Conservation (phyloP, 2,329 filamentous ascomycete species). For the Stagonosporopsis rhizophila region DNA sequence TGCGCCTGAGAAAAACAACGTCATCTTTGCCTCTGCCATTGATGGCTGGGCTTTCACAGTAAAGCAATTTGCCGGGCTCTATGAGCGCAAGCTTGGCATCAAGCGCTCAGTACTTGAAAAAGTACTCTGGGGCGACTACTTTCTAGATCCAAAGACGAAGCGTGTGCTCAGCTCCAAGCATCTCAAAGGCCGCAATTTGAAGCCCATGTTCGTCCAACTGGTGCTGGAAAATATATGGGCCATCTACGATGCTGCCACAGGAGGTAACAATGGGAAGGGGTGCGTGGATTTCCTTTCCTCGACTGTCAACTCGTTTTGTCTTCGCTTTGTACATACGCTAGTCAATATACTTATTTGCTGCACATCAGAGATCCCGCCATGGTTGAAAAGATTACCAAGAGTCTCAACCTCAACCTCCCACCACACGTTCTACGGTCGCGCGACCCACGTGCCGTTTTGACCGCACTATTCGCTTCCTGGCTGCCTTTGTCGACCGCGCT, state of each 20-base stretch:
- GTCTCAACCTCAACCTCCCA: conserved; percentile 81
- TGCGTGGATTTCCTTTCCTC: conserved; percentile 58
- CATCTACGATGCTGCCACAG: conserved; percentile 88
- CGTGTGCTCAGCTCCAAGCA: conserved; percentile 90
- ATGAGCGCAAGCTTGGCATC: conserved; percentile 96
- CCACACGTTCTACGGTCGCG: conserved; percentile 83
- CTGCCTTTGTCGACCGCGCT: conserved; percentile 90
- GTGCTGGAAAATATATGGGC: conserved; percentile 97
- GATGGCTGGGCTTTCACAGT: conserved; percentile 99
- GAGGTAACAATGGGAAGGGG: conserved; percentile 82
- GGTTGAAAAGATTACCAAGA: conserved; percentile 94
- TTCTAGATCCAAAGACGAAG: conserved; percentile 95
- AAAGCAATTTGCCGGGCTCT: conserved; percentile 88
- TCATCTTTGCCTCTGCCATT: conserved; percentile 96
- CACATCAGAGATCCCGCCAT: conserved; percentile 71
- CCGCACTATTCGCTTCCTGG: conserved; percentile 87
- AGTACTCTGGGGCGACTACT: conserved; percentile 96
- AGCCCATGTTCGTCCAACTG: conserved; percentile 97
- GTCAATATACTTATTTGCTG: conserved; percentile 51
- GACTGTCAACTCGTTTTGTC: conserved; percentile 30
- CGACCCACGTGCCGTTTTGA: conserved; percentile 83
- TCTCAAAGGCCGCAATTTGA: conserved; percentile 86
- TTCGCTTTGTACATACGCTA: conserved; percentile 45
- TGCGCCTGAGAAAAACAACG: conserved; percentile 96
- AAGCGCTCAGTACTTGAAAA: conserved; percentile 88